A percentile compares a stretch with the other conserved stretches of the same genome.
These are phyloP conservation scores for Rhododendron mucronatum DNA, from an alignment of 148 eudicot genomes.

Conservation along the genomic window DNA sequence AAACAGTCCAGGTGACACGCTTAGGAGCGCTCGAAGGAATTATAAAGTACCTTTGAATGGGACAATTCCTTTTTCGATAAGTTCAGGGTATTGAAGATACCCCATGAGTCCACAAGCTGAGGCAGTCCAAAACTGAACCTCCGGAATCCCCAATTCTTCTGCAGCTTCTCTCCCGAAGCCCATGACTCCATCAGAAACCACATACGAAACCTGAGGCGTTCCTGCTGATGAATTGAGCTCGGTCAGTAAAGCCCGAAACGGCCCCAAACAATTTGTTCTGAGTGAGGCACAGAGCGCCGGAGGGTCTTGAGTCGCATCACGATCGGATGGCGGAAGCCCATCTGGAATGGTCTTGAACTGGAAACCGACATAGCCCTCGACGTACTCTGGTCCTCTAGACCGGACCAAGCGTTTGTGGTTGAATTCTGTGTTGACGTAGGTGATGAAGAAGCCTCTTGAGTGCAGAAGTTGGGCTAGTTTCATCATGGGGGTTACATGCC, in stretches of 20 bases:
- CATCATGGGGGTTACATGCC: neutral
- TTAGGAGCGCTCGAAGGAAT: neutral
- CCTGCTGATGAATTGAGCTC: neutral
- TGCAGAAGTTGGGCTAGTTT: neutral
- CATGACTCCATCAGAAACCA: neutral
- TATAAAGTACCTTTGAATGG: conserved; percentile 5
- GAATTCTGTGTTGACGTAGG: conserved; percentile 4
- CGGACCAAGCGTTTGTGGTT: neutral
- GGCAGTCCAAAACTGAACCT: conserved; percentile 14
- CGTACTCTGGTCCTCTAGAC: neutral
- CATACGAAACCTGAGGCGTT: neutral
- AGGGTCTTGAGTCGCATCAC: neutral
- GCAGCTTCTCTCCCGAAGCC: conserved; percentile 8
- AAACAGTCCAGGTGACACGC: neutral
- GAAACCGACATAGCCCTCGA: neutral
- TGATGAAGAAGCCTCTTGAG: neutral
- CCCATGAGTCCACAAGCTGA: conserved; percentile 12
- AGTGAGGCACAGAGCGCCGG: neutral
- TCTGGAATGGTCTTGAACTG: neutral
- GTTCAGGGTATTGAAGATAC: neutral
- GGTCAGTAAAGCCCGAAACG: neutral
- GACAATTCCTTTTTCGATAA: conserved; percentile 2
- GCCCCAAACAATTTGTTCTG: neutral
- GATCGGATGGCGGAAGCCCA: neutral
- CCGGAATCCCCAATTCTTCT: neutral